A percentile compares a stretch with the other conserved stretches of the same genome.
Evolutionary conservation across 2,329 filamentous ascomycete species (phyloP).

Genomic region (Aspergillus pseudoviridinutans): DNA sequence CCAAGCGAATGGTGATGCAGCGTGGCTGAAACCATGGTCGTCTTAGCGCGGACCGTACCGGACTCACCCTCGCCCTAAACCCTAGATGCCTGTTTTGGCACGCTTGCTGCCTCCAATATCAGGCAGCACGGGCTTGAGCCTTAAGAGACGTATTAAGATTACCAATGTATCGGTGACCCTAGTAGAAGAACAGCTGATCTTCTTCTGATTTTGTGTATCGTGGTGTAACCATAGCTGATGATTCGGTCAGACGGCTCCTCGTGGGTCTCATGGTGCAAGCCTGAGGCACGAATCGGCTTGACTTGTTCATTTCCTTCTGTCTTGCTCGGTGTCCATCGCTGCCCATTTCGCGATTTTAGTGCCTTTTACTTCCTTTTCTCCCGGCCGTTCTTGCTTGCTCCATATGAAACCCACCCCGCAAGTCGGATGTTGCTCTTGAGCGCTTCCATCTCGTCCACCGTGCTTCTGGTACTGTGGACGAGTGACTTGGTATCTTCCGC

Average conservation of each 20-base stretch:
- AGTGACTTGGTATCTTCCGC: conserved; percentile 18
- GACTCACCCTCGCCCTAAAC: conserved; percentile 19
- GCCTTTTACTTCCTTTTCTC: conserved; percentile 7
- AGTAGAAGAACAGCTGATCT: neutral
- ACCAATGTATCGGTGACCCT: neutral
- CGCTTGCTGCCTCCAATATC: neutral
- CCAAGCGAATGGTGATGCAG: conserved; percentile 13
- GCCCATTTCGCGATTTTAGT: neutral
- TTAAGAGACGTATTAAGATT: neutral
- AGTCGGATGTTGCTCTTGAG: conserved; percentile 30
- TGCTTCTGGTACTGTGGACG: conserved; percentile 30
- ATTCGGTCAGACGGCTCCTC: neutral
- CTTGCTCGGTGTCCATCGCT: neutral
- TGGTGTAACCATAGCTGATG: neutral
- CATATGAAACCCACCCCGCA: conserved; percentile 8
- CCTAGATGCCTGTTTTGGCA: conserved; percentile 14
- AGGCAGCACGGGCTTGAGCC: neutral
- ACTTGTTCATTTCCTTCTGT: neutral
- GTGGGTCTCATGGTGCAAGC: neutral
- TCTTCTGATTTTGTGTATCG: neutral
- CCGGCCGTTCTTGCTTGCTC: neutral
- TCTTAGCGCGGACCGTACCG: conserved; percentile 5
- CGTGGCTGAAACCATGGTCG: conserved; percentile 15
- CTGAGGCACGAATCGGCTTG: neutral
- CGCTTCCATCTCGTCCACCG: conserved; percentile 27